Percentiles rank a stretch among this genome's conserved stretches.
These are phyloP conservation scores for Aspergillus pseudoterreus DNA, from an alignment of 2,329 filamentous ascomycete genomes.

Conservation along the genomic window DNA sequence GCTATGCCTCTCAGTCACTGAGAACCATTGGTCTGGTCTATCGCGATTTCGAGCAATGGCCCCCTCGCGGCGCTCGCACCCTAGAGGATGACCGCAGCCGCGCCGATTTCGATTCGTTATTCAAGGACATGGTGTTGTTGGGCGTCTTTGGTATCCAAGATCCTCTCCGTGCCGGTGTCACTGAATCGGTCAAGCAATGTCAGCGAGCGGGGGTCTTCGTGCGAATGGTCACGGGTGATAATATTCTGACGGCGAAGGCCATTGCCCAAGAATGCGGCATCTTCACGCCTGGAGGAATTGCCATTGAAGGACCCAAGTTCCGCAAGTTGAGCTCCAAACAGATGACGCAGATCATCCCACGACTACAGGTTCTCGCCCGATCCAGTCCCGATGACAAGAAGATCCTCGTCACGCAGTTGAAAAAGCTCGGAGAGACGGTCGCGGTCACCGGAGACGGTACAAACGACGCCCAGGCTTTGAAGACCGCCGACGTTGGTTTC, in stretches of 20 bases:
- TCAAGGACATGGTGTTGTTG: constrained; percentile 64
- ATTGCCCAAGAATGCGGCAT: constrained; percentile 79
- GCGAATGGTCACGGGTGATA: constrained; percentile 83
- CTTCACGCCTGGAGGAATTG: constrained; percentile 61
- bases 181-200: constrained; percentile 67
- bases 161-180: constrained; percentile 71
- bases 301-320: constrained; percentile 77
- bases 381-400: constrained; percentile 76
- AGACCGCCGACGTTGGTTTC: constrained; percentile 77
- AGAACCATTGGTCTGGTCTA: constrained; percentile 82
- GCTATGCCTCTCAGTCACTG: constrained; percentile 74
- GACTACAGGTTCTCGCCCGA: constrained; percentile 66
- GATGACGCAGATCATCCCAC: constrained; percentile 65
- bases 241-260: constrained; percentile 72
- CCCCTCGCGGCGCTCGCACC: constrained; percentile 60
- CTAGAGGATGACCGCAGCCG: constrained; percentile 58
- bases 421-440: constrained; percentile 71
- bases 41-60: constrained; percentile 81
- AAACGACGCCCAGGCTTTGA: constrained; percentile 77
- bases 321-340: constrained; percentile 65
- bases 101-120: constrained; percentile 64
- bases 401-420: constrained; percentile 66
- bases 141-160: constrained; percentile 78
- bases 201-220: constrained; percentile 74
- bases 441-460: constrained; percentile 81